A percentile compares a stretch with the other conserved stretches of the same genome.
phyloP scores from a whole-genome alignment of 2,329 filamentous ascomycete genomes.

The Amphichorda felina region DNA sequence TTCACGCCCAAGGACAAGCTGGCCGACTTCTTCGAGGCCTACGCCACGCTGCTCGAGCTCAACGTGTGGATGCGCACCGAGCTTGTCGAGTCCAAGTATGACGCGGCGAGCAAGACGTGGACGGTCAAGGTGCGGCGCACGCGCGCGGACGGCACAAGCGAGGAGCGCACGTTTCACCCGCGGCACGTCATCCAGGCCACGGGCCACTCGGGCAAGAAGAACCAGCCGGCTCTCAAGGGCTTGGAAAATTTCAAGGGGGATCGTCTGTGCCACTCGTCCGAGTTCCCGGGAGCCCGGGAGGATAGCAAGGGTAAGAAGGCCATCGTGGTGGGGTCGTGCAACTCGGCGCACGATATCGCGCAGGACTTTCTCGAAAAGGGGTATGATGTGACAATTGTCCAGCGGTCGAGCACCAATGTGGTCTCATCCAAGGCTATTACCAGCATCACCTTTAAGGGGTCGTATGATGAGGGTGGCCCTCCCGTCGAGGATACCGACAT shows the following conservation, averaged over 20 bases:
- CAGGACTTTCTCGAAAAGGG: constrained; percentile 57
- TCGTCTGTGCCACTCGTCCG: constrained; percentile 49
- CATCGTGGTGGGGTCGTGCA: constrained; percentile 56
- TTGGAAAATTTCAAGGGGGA: constrained; percentile 45
- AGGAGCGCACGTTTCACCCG: constrained; percentile 45
- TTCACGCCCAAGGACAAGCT: constrained; percentile 65
- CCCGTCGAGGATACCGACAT: constrained; percentile 57
- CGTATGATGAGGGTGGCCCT: constrained; percentile 40
- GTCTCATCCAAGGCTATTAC: constrained; percentile 41
- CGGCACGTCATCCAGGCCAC: constrained; percentile 56
- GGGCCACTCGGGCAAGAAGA: constrained; percentile 56
- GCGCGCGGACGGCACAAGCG: constrained; percentile 30
- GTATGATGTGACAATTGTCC: constrained; percentile 56
- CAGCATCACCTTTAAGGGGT: constrained; percentile 37
- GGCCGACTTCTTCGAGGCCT: constrained; percentile 55
- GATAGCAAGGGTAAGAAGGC: constrained; percentile 43
- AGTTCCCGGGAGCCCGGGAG: constrained; percentile 40
- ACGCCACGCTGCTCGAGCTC: constrained; percentile 52
- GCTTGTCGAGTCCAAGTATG: constrained; percentile 34
- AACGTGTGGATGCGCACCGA: constrained; percentile 51
- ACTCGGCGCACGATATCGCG: constrained; percentile 57
- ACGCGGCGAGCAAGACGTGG: constrained; percentile 38
- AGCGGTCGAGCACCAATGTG: constrained; percentile 54
- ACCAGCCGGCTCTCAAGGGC: constrained; percentile 45
- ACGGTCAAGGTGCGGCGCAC: constrained; percentile 39